Evolutionary conservation across 2,329 filamentous ascomycete genomes (phyloP).

Genomic region (Mycosphaerelloides madeirae): DNA sequence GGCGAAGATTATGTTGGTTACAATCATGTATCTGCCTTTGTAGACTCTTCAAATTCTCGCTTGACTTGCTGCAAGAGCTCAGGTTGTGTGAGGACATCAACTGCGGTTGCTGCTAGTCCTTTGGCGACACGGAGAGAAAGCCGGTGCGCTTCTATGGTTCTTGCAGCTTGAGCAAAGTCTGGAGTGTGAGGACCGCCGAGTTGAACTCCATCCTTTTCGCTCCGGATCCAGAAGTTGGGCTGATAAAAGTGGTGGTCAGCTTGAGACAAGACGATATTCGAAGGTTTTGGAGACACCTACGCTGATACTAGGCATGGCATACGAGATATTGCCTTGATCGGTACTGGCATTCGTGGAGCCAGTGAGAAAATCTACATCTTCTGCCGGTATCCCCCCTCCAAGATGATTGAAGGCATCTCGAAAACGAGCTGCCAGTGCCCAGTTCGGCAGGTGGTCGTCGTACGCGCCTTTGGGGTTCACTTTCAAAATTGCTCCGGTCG

Average conservation of each 20-base stretch:
- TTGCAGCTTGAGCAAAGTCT: constrained; percentile 36
- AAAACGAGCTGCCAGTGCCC: constrained; percentile 37
- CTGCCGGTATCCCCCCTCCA: constrained; percentile 33
- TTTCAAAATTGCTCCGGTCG: constrained; percentile 48
- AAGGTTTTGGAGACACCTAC: constrained; percentile 4
- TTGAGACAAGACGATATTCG: background rate
- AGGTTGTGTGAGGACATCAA: constrained; percentile 32
- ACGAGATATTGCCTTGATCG: constrained; percentile 57
- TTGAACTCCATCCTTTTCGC: constrained; percentile 28
- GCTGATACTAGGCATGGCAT: constrained; percentile 54
- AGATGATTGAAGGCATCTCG: constrained; percentile 29
- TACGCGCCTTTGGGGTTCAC: constrained; percentile 45
- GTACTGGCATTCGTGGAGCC: constrained; percentile 52
- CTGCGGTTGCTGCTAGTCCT: constrained; percentile 35
- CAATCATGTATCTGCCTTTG: background rate
- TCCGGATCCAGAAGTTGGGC: constrained; percentile 46
- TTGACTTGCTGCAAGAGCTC: constrained; percentile 24
- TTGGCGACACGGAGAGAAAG: constrained; percentile 34
- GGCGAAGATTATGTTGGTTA: background rate
- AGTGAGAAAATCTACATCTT: constrained; percentile 39
- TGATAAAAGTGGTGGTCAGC: background rate
- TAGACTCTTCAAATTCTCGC: constrained; percentile 27
- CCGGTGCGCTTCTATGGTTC: constrained; percentile 35
- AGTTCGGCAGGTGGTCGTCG: constrained; percentile 53
- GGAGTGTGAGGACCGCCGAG: constrained; percentile 37